phyloP scores from a whole-genome alignment of 2,329 filamentous ascomycete species.

The Cytospora schulzeri region DNA sequence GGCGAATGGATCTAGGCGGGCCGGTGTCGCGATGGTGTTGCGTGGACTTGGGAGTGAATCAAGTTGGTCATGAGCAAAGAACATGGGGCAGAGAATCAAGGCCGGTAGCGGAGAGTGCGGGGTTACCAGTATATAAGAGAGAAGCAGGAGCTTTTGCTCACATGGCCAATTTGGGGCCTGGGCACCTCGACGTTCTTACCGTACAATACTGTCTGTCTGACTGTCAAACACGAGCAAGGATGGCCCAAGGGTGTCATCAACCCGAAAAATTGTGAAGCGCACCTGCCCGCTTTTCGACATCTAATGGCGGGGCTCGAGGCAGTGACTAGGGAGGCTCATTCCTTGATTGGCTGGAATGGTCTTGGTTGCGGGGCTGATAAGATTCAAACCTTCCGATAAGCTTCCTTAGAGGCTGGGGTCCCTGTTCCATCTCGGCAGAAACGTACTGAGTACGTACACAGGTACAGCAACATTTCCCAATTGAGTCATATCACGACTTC shows the following conservation, averaged over 20 bases:
- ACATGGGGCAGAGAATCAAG: slow-evolving; percentile 14
- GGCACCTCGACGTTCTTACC: slow-evolving; percentile 5
- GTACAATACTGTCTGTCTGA: background rate
- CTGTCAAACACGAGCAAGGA: background rate
- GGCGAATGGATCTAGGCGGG: slow-evolving; percentile 25
- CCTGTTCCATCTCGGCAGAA: background rate
- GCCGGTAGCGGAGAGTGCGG: slow-evolving; percentile 28
- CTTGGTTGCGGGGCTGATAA: slow-evolving; percentile 22
- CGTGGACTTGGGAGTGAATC: slow-evolving; percentile 13
- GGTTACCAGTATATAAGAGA: slow-evolving; percentile 21
- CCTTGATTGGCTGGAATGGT: background rate
- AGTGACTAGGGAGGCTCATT: slow-evolving; percentile 9
- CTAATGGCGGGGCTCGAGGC: slow-evolving; percentile 21
- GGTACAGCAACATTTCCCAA: background rate
- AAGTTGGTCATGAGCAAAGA: slow-evolving; percentile 22
- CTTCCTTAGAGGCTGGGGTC: background rate
- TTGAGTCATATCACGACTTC: background rate
- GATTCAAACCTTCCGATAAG: background rate
- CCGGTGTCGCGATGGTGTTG: slow-evolving; percentile 29
- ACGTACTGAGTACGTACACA: background rate
- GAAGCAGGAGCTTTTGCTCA: slow-evolving; percentile 3
- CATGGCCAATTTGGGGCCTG: background rate
- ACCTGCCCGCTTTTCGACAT: slow-evolving; percentile 23
- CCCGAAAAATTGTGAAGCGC: slow-evolving; percentile 18
- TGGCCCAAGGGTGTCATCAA: slow-evolving; percentile 3